Conservation (phyloP, 2,329 filamentous ascomycete genomes). For the Fusarium sp. region DNA sequence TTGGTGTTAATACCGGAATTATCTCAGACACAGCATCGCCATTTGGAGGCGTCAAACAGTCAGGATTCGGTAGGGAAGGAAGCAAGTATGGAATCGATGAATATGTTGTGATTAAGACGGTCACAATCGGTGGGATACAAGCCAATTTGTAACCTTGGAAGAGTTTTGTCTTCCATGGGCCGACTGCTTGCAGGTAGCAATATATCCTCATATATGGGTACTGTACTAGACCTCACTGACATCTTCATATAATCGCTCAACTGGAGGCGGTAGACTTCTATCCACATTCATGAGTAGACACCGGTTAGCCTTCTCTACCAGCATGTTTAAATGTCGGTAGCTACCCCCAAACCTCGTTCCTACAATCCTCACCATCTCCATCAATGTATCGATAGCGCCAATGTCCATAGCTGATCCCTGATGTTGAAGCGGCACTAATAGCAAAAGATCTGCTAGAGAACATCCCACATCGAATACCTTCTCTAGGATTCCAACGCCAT, state of each 20-base stretch:
- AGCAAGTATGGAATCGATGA: too few relatives aligned
- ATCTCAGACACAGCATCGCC: slow-evolving; percentile 71
- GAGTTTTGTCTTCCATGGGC: too few relatives aligned
- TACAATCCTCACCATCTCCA: slow-evolving; percentile 31
- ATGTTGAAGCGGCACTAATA: not conserved
- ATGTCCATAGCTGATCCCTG: slow-evolving; percentile 13
- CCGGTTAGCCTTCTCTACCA: slow-evolving; percentile 21
- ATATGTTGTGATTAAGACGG: too few relatives aligned
- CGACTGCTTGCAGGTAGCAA: too few relatives aligned
- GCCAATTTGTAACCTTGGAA: too few relatives aligned
- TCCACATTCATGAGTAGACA: slow-evolving; percentile 19
- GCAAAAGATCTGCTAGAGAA: slow-evolving; percentile 49
- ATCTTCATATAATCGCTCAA: accelerated
- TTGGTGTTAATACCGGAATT: slow-evolving; percentile 84
- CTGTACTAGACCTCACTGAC: not conserved
- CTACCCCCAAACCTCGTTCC: slow-evolving; percentile 18
- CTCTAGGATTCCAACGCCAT: slow-evolving; percentile 54
- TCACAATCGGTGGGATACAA: too few relatives aligned
- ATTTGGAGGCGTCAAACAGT: slow-evolving; percentile 88
- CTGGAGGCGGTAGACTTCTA: not conserved
- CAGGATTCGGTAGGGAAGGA: slow-evolving; percentile 85
- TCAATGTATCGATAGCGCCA: slow-evolving; percentile 21
- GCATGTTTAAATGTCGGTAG: slow-evolving; percentile 26
- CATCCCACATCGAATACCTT: slow-evolving; percentile 56
- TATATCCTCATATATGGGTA: too few relatives aligned